Evolutionary conservation across 192 early-diverging fungal species (phyloP), one percentile per base, ranked within the genome.

Genomic region (Chytriomyces confervae): DNA sequence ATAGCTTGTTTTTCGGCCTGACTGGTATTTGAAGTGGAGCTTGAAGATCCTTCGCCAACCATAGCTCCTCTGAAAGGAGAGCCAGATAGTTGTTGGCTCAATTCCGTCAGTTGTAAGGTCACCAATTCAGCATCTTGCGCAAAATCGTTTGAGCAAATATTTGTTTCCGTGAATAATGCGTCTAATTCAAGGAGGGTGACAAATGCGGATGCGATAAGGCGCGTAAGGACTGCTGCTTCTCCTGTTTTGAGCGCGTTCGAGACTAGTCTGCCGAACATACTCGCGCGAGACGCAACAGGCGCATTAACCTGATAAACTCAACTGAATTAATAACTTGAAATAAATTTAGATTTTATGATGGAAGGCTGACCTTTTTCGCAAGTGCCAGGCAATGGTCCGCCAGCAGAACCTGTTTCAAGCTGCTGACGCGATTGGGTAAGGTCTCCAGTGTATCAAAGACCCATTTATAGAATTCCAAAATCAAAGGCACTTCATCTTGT

Each of bases 341-440:
- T 36, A 36, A 45, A 63, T 23, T 48, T 66, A 74, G 67, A 70
- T 71, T 29, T 29, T 16, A 75, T 7, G 6, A 20, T 50, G 8
- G 36, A n/a, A 50, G 47, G 13, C 50, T n/a, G 1, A 51, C 79
- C 69, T 77, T 77, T 50, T 73, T 72, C 8, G 76, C 68, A 46
- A 79, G 13, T 10, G 36, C 10, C 6, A 75, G 10, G 67, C 57
- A 74, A 24, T 75, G 68, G 36, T 83, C 81, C 11, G 47, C 44
- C 29, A 68, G 16, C 13, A 68, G 29, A 46, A 68, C 46, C 18
- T 18, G 36, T 48, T 68, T 68, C 16, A 46, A 16, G 44, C 13
- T 47, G 11, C 18, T 13, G 18, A n/a, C 16, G 1, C 8, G 18
- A 8, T 16, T 16, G 2, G 66, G 46, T 48, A 47, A 11, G 47